These are phyloP conservation scores for Phytophthora quininea DNA, from an alignment of 352 stramenopile species.

Conservation along the genomic window DNA sequence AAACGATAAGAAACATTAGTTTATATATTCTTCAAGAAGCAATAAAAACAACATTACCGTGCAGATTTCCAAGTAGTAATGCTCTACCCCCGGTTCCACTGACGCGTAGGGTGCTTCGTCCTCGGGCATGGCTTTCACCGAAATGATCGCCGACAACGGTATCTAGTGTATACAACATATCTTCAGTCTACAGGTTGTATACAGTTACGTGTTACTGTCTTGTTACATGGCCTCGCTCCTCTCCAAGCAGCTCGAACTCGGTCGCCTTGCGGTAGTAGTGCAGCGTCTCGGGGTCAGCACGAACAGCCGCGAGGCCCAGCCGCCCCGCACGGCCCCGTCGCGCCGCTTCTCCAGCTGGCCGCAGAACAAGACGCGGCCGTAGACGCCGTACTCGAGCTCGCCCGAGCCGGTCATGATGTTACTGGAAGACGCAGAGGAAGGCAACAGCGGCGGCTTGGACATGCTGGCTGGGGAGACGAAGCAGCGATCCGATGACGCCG, in stretches of 20 bases:
- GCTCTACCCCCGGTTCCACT: constrained; percentile 59
- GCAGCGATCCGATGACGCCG: constrained; percentile 1
- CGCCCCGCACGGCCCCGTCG: constrained; percentile 72
- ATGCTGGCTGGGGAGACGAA: constrained; percentile 17
- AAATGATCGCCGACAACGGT: constrained; percentile 64
- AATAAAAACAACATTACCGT: constrained; percentile 41
- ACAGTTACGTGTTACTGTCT: neutral
- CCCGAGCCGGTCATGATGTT: constrained; percentile 8
- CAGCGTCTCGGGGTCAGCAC: constrained; percentile 76
- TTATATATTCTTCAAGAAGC: no score
- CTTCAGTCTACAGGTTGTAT: neutral
- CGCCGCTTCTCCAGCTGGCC: constrained; percentile 79
- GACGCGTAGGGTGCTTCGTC: constrained; percentile 60
- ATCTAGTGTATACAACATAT: constrained; percentile 41
- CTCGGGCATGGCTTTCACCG: constrained; percentile 78
- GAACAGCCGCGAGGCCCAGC: constrained; percentile 82
- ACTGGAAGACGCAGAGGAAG: constrained; percentile 26
- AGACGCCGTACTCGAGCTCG: constrained; percentile 71
- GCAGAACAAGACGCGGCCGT: constrained; percentile 76
- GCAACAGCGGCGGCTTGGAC: constrained; percentile 34
- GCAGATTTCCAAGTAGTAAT: constrained; percentile 85
- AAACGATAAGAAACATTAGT: neutral
- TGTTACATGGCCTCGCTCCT: constrained; percentile 74
- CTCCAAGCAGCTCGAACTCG: constrained; percentile 76
- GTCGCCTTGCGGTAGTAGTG: constrained; percentile 84